Conservation (phyloP, 768 basidiomycete genomes). For the Naganishia onofrii region DNA sequence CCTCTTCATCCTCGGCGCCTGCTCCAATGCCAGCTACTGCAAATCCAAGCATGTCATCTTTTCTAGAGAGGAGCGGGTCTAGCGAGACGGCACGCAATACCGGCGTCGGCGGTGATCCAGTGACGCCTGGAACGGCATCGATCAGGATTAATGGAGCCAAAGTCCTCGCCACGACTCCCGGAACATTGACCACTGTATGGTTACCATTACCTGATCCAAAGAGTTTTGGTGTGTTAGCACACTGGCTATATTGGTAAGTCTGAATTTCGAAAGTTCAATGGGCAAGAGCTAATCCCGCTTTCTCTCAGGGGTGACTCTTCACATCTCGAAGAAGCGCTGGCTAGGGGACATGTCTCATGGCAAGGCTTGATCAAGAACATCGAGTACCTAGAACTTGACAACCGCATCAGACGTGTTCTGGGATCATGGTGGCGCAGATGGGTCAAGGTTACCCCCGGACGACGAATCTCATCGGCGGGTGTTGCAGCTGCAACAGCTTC, state of each 20-base stretch:
- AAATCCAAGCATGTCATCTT: not conserved
- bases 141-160: constrained; percentile 22
- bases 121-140: not conserved
- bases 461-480: constrained; percentile 6
- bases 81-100: not conserved
- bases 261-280: constrained; percentile 72
- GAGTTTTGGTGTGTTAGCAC: constrained; percentile 44
- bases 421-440: constrained; percentile 71
- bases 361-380: constrained; percentile 84
- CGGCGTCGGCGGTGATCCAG: not conserved
- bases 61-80: not conserved
- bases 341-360: constrained; percentile 68
- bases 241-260: constrained; percentile 50
- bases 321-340: constrained; percentile 67
- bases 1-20: constrained; percentile 55
- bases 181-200: constrained; percentile 38
- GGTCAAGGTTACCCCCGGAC: constrained; percentile 50
- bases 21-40: constrained; percentile 12
- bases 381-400: constrained; percentile 75
- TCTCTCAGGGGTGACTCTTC: constrained; percentile 72
- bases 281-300: constrained; percentile 70
- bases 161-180: constrained; percentile 35
- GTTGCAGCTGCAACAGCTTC: constrained; percentile 8
- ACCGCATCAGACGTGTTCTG: constrained; percentile 73
- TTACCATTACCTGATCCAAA: constrained; percentile 48